A percentile compares a stretch with the other conserved stretches of the same genome.
These are phyloP conservation scores for Chaetomium sp. DNA, from an alignment of 2,329 filamentous ascomycete species.

Conservation along the genomic window DNA sequence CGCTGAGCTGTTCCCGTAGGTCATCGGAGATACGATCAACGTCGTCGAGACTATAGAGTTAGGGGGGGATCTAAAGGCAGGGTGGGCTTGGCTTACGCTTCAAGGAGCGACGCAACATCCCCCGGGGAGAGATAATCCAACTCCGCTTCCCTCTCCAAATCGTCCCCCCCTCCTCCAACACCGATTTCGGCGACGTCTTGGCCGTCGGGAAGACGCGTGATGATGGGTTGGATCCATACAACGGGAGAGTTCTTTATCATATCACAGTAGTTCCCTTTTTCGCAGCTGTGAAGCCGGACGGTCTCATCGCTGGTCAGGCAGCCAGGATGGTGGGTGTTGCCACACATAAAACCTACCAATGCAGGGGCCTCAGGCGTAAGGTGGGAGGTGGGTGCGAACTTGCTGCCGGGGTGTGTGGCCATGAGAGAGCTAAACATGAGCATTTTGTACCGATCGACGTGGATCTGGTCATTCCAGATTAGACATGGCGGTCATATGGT, in stretches of 20 bases:
- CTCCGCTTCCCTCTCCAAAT: constrained; percentile 69
- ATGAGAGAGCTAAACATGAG: constrained; percentile 69
- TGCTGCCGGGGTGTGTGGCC: constrained; percentile 45
- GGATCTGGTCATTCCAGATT: constrained; percentile 54
- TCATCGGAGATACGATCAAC: constrained; percentile 28
- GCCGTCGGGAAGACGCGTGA: constrained; percentile 64
- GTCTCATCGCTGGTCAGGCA: constrained; percentile 67
- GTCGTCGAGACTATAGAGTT: constrained; percentile 32
- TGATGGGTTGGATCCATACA: constrained; percentile 77
- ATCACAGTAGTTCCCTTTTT: constrained; percentile 67
- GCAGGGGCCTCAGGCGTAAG: constrained; percentile 63
- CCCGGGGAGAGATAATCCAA: constrained; percentile 54
- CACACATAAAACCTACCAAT: constrained; percentile 72
- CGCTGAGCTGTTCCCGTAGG: constrained; percentile 33
- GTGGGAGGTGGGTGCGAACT: constrained; percentile 46
- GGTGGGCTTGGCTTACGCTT: constrained; percentile 40
- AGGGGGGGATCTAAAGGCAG: neutral
- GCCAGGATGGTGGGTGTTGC: constrained; percentile 69
- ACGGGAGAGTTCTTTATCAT: constrained; percentile 53
- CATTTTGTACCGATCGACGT: constrained; percentile 81
- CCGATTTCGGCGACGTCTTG: constrained; percentile 71
- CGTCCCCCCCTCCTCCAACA: constrained; percentile 76
- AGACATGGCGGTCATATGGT: neutral
- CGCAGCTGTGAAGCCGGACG: constrained; percentile 81
- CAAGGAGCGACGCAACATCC: constrained; percentile 32